Evolutionary conservation across 148 eudicot genomes (phyloP).

Genomic region (Rhododendron molle): DNA sequence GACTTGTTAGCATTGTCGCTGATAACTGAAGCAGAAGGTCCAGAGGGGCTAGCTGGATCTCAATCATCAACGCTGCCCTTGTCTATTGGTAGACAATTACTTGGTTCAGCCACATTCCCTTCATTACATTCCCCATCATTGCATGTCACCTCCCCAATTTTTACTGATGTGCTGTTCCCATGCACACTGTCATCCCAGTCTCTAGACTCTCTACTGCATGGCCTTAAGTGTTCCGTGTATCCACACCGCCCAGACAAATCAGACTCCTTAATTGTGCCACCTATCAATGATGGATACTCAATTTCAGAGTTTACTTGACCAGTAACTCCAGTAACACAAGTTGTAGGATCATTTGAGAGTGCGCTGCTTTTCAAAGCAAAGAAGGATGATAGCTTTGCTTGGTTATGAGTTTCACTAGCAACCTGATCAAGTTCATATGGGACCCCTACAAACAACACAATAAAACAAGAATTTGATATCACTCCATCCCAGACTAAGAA

Average conservation of each 20-base stretch:
- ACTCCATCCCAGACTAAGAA: neutral
- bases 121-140: constrained; percentile 23
- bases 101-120: constrained; percentile 27
- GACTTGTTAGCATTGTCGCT: constrained; percentile 31
- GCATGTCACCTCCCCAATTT: constrained; percentile 26
- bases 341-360: constrained; percentile 24
- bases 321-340: constrained; percentile 25
- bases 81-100: constrained; percentile 17
- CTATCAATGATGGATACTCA: constrained; percentile 28
- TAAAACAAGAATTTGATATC: neutral
- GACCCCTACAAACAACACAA: constrained; percentile 47
- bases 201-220: constrained; percentile 8
- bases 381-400: constrained; percentile 78
- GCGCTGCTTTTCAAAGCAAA: constrained; percentile 40
- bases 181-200: constrained; percentile 19
- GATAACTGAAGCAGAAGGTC: constrained; percentile 37
- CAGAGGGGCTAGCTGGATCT: constrained; percentile 19
- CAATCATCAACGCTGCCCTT: constrained; percentile 18
- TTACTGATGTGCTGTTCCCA: constrained; percentile 14
- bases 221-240: constrained; percentile 26
- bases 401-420: constrained; percentile 44
- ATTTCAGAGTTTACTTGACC: constrained; percentile 30
- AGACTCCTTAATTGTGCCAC: constrained; percentile 22
- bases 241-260: constrained; percentile 28
- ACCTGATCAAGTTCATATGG: constrained; percentile 90